Conservation (phyloP, 2,329 filamentous ascomycete genomes). For the Intubia oerlemansii region DNA sequence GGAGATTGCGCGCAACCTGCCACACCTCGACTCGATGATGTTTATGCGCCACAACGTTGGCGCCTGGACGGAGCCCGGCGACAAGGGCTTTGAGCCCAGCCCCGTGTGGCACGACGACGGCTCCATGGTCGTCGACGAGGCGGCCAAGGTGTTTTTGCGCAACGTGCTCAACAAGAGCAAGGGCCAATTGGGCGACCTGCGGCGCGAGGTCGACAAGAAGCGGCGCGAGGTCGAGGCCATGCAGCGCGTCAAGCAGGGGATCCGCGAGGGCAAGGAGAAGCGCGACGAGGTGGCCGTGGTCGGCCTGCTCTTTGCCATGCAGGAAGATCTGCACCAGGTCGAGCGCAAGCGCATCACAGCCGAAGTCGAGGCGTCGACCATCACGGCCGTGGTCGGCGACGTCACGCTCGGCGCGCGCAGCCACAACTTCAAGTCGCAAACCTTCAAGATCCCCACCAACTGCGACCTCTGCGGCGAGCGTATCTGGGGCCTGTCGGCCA, state of each 20-base stretch:
- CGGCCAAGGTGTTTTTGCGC: conserved; percentile 72
- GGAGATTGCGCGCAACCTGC: conserved; percentile 76
- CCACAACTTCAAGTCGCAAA: conserved; percentile 97
- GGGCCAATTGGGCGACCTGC: conserved; percentile 55
- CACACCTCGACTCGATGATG: conserved; percentile 89
- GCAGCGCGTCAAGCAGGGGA: conserved; percentile 50
- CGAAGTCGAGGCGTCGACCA: conserved; percentile 83
- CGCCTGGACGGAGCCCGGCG: conserved; percentile 60
- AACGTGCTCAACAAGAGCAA: conserved; percentile 90
- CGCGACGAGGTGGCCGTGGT: conserved; percentile 67
- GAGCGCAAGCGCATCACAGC: conserved; percentile 71
- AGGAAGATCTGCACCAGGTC: conserved; percentile 66
- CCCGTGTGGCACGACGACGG: conserved; percentile 95
- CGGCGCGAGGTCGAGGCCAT: conserved; percentile 63
- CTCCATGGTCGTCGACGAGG: conserved; percentile 65
- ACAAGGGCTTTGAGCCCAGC: conserved; percentile 80
- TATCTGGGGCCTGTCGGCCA: conserved; percentile 92
- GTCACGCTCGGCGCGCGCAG: conserved; percentile 81
- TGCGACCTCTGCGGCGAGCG: conserved; percentile 92
- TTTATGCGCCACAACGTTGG: conserved; percentile 83
- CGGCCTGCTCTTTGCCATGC: conserved; percentile 58
- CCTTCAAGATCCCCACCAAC: conserved; percentile 97
- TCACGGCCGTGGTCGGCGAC: conserved; percentile 79
- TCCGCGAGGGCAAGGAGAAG: conserved; percentile 67
- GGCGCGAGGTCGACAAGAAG: conserved; percentile 70